These are phyloP conservation scores for Zygosaccharomyces pseudobailii DNA, from an alignment of 1,139 yeast genomes.

Conservation along the genomic window DNA sequence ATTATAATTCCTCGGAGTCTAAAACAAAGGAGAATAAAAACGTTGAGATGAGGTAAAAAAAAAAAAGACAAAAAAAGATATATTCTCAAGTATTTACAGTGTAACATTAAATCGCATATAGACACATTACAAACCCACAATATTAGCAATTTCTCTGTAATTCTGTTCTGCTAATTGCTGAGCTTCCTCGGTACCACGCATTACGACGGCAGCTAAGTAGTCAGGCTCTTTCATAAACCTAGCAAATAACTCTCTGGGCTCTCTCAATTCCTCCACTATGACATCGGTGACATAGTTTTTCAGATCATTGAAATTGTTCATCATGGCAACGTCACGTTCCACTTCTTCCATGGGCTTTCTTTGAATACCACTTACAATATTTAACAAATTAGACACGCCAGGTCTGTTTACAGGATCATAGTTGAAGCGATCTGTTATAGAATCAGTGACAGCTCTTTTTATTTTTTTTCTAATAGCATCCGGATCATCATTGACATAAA, in stretches of 20 bases:
- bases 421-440: constrained; percentile 61
- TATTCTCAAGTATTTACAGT: background rate
- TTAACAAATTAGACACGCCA: constrained; percentile 78
- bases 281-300: constrained; percentile 66
- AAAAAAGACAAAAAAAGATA: background rate
- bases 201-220: constrained; percentile 50
- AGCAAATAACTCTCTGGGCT: constrained; percentile 52
- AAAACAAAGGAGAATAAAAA: background rate
- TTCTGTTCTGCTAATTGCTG: constrained; percentile 56
- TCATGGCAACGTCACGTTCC: constrained; percentile 35
- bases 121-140: constrained; percentile 53
- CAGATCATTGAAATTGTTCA: constrained; percentile 57
- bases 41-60: background rate
- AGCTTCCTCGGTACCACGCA: constrained; percentile 61
- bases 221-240: constrained; percentile 50
- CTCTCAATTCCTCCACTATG: constrained; percentile 54
- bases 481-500: constrained; percentile 70
- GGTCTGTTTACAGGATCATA: constrained; percentile 76
- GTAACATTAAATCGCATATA: background rate
- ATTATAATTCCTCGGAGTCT: constrained; percentile 1
- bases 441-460: constrained; percentile 77
- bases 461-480: constrained; percentile 60
- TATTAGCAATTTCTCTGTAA: constrained; percentile 49
- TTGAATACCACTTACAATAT: constrained; percentile 66
- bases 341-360: constrained; percentile 45